Evolutionary conservation across 371 early-diverging fungal genomes (phyloP), one percentile per base, ranked within the genome.

Genomic region (Rhizopus sp.): DNA sequence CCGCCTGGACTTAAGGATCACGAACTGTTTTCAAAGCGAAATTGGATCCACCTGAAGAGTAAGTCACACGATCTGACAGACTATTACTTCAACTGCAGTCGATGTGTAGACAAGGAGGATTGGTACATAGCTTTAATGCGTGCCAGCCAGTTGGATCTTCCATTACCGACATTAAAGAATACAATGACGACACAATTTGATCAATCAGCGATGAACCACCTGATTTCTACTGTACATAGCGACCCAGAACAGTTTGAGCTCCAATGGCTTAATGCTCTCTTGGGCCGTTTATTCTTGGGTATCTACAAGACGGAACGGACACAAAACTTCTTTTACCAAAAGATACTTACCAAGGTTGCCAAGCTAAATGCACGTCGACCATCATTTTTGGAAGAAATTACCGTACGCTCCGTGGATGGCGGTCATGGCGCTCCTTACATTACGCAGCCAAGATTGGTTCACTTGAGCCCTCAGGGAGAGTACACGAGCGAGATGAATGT

Each of bases 211-310:
- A 79, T 86, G 57, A 63, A 78, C 31, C 64, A 75, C 44, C 66
- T 83, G 44, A 78, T 83, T 16, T 72, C 65, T n/a, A 79, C 64
- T 38, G 68, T 87, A 50, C 82, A 74, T 55, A 84, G 75, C 31
- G 76, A 77, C 63, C 80, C 78, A 33, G 75, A 68, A 39, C 81
- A 82, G 17, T 75, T 73, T 7, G 76, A 85, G 40, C 77, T 82
- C 39, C 86, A 86, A 41, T 94, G 96, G 96, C 81, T 96, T 30
- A 96, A 96, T 68, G 94, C 93, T 0, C 75, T 94, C 7, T 53
- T 94, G 7, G 95, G 96, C 1, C 80, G 96, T 16, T 64, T 88
- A 5, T 92, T 92, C 38, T 55, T 92, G 15, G 83, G 85, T n/a
- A 76, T 88, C 12, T 89, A 88, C 70, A 84, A 84, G 60, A 89